Evolutionary conservation across 2,329 filamentous ascomycete genomes (phyloP).

Genomic region (Sporothrix pseudoabietina): DNA sequence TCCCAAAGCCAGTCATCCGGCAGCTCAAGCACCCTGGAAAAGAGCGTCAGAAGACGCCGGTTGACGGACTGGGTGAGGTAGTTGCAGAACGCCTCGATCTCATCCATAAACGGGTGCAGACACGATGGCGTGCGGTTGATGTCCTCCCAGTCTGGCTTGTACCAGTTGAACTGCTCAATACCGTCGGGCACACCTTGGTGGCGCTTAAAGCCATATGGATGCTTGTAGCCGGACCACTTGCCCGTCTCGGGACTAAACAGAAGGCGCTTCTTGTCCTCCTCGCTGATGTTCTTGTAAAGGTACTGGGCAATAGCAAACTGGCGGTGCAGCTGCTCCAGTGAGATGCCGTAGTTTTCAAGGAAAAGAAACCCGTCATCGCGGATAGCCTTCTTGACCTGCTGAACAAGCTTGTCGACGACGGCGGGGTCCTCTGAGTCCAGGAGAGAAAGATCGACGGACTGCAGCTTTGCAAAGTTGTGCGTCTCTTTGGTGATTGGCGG

Average conservation of each 20-base stretch:
- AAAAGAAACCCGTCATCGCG: conserved; percentile 51
- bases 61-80: conserved; percentile 54
- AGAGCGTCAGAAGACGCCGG: conserved; percentile 45
- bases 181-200: conserved; percentile 49
- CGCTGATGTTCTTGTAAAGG: conserved; percentile 52
- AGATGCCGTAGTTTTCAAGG: conserved; percentile 54
- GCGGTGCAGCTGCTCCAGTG: conserved; percentile 51
- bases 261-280: conserved; percentile 52
- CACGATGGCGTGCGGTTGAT: conserved; percentile 49
- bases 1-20: conserved; percentile 50
- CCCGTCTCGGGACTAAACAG: conserved; percentile 52
- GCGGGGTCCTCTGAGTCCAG: conserved; percentile 47
- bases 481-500: conserved; percentile 50
- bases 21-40: conserved; percentile 49
- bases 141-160: conserved; percentile 50
- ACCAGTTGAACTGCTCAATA: conserved; percentile 59
- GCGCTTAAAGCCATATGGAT: conserved; percentile 51
- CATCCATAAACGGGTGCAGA: conserved; percentile 53
- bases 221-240: conserved; percentile 55
- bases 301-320: conserved; percentile 56
- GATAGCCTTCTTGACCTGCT: conserved; percentile 48
- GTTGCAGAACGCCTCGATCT: conserved; percentile 49
- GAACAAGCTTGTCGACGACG: conserved; percentile 48
- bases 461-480: conserved; percentile 48
- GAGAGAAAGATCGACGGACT: conserved; percentile 48